Evolutionary conservation across 1,284 basidiomycete species (phyloP), one percentile per base, ranked within the genome.

Genomic region (Tranzscheliella williamsii): DNA sequence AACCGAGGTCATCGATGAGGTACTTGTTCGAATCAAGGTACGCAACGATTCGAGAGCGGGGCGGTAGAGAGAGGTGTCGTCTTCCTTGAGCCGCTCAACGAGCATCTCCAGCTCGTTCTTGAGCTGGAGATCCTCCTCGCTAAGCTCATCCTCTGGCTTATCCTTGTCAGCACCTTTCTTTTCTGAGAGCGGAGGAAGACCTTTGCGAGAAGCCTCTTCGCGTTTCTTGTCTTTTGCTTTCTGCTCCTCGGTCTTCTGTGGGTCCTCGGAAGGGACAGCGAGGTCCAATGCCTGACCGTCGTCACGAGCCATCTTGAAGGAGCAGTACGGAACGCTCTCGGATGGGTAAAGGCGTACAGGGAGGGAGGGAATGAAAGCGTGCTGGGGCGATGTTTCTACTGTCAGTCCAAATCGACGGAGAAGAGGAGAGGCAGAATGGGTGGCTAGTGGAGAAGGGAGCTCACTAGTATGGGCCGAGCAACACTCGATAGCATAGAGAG

Each of bases 1-100:
- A 12, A 99, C 95, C 13, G 91, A 94, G n/a, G 95, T 99, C 94
- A 99, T 97, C 6, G 92, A 97, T 17, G 91, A 94, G 4, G 95
- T 99, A 18, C 92, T 93, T 4, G 95, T 97, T 73, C 91, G 84
- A 73, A 98, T 98, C 30, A 98, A 82, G 18, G 89, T 94, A 47
- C 94, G 85, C 15, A 99, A 83, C 2, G 91, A 91, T 81, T 98
- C 95, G 24, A 99, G 84, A 16, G 94, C 92, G 22, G 94, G 88
- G 20, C 87, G 83, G 79, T 98, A 90, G 30, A 99, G 83, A 18
- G 83, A 81, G 0, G 85, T 87, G 76, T 97, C 86, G 50, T 87
- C 78, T 85, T 98, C 95, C 82, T 90, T 91, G 54, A 99, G 79
- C 37, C 95, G 85, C 79, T 98, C 92, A 22, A 95, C 86, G 21